Evolutionary conservation across 2,329 filamentous ascomycete species (phyloP).

Genomic region (Lachnellula occidentalis): DNA sequence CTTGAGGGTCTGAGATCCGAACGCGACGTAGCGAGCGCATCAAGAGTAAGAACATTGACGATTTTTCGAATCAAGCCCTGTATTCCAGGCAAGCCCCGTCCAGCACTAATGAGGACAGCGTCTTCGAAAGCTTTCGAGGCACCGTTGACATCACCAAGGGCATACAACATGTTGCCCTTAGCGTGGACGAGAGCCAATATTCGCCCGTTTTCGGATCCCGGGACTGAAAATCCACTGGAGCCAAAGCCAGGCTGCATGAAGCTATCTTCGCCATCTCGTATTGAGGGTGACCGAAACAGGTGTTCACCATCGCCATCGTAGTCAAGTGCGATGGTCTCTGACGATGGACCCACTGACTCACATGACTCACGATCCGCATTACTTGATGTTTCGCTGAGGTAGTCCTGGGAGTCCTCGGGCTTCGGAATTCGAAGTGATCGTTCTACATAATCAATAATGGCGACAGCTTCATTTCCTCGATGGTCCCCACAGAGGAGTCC

Average conservation of each 20-base stretch:
- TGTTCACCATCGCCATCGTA: constrained; percentile 26
- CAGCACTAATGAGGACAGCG: constrained; percentile 82
- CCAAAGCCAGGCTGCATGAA: constrained; percentile 48
- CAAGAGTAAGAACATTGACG: constrained; percentile 59
- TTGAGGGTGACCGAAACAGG: constrained; percentile 13
- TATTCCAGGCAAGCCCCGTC: constrained; percentile 64
- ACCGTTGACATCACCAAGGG: constrained; percentile 71
- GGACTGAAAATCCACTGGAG: constrained; percentile 77
- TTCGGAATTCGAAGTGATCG: constrained; percentile 53
- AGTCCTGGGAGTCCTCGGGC: constrained; percentile 45
- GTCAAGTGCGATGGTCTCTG: constrained; percentile 25
- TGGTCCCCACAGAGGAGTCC: constrained; percentile 79
- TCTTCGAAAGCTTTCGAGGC: constrained; percentile 92
- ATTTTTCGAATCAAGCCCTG: constrained; percentile 74
- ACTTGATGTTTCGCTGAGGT: constrained; percentile 54
- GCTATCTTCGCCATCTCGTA: constrained; percentile 16
- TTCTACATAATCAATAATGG: constrained; percentile 83
- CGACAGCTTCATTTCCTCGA: constrained; percentile 76
- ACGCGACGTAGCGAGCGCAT: constrained; percentile 35
- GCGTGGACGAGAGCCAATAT: constrained; percentile 92
- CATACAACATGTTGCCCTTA: constrained; percentile 98
- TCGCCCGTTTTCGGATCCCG: constrained; percentile 82
- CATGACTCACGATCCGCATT: constrained; percentile 36
- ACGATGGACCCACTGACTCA: constrained; percentile 20
- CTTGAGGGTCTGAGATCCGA: constrained; percentile 15